Evolutionary conservation across 208 protist genomes (phyloP).

Genomic region (Zelonia costaricensis): DNA sequence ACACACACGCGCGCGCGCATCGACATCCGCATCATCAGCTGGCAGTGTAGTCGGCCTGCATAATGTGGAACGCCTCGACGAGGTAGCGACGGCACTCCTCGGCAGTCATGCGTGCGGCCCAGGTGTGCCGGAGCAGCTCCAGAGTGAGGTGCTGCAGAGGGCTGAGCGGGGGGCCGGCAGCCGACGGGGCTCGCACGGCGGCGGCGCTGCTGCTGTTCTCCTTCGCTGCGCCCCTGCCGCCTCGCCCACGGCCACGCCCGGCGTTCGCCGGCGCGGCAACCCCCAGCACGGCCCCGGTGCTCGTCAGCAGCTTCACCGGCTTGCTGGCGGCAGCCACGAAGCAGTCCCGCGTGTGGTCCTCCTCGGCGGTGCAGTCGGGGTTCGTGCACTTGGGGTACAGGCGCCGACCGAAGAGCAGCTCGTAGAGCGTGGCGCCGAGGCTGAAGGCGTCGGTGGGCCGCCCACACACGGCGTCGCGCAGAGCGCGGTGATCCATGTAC

Average conservation of each 20-base stretch:
- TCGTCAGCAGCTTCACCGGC: slow-evolving; percentile 40
- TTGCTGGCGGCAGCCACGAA: slow-evolving; percentile 62
- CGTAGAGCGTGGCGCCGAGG: slow-evolving; percentile 77
- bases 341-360: slow-evolving; percentile 71
- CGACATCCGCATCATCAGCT: neutral
- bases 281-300: neutral
- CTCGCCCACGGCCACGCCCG: neutral
- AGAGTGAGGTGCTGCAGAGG: slow-evolving; percentile 56
- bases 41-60: slow-evolving; percentile 7
- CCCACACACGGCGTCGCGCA: slow-evolving; percentile 64
- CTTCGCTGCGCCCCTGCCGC: neutral
- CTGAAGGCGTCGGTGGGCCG: slow-evolving; percentile 81
- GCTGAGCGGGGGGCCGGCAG: too few relatives aligned
- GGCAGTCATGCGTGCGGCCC: slow-evolving; percentile 61
- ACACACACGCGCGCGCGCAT: too few relatives aligned
- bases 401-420: slow-evolving; percentile 63
- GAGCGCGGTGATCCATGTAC: slow-evolving; percentile 85
- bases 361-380: slow-evolving; percentile 39
- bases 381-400: slow-evolving; percentile 73
- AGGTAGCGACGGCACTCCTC: slow-evolving; percentile 53
- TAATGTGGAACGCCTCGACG: slow-evolving; percentile 45
- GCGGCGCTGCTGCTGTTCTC: neutral
- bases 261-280: neutral
- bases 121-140: slow-evolving; percentile 43
- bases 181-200: slow-evolving; percentile 10